Percentiles rank a stretch among this genome's conserved stretches.
phyloP scores from a whole-genome alignment of 352 stramenopile genomes.

The Pythium pyrilobum region DNA sequence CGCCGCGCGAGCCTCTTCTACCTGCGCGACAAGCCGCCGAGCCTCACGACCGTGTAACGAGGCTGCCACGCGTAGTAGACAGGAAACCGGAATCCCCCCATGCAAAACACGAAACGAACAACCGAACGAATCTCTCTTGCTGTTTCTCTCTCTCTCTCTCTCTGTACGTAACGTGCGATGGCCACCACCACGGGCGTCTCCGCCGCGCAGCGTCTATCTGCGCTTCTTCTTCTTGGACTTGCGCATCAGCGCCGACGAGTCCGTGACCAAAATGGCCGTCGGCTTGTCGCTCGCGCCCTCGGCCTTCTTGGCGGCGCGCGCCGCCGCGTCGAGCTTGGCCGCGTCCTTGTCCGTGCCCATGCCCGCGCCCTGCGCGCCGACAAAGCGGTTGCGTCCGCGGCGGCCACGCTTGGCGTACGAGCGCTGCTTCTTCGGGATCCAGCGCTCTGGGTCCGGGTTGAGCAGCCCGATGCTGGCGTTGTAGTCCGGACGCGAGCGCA shows the following conservation, averaged over 20 bases:
- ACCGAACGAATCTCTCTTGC: neutral
- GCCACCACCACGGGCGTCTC: neutral
- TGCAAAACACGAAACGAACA: neutral
- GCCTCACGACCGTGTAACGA: constrained; percentile 73
- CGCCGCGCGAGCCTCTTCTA: constrained; percentile 89
- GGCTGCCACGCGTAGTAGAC: neutral
- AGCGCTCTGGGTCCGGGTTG: constrained; percentile 75
- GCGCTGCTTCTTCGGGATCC: constrained; percentile 84
- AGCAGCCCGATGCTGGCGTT: constrained; percentile 73
- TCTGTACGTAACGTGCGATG: neutral
- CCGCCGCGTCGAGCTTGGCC: constrained; percentile 73
- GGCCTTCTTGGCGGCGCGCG: constrained; percentile 65
- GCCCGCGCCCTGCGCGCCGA: constrained; percentile 71
- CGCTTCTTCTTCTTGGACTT: constrained; percentile 87
- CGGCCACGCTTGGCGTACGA: constrained; percentile 70
- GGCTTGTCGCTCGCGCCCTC: constrained; percentile 42
- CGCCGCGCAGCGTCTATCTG: constrained; percentile 34
- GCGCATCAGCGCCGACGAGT: constrained; percentile 54
- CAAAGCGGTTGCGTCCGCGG: constrained; percentile 76
- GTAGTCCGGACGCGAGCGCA: constrained; percentile 64
- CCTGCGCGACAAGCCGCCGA: constrained; percentile 78
- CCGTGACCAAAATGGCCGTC: constrained; percentile 41
- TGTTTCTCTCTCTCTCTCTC: neutral
- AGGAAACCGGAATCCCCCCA: neutral
- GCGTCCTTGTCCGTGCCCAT: constrained; percentile 81